phyloP scores from a whole-genome alignment of 176 grass and related monocot species.

The Carex pumila region DNA sequence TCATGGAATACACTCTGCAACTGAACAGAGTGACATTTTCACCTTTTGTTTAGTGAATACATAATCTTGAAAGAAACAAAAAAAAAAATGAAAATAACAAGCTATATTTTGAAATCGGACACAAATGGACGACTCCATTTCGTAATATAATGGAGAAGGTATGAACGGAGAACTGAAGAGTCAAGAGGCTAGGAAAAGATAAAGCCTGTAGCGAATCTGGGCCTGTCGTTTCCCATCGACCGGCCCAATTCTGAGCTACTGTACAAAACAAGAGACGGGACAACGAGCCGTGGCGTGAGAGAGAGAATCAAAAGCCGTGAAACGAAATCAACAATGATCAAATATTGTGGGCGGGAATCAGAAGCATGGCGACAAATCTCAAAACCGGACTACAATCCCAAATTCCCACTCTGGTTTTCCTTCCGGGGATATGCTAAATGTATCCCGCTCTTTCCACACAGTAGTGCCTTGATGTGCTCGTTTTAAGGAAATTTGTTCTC shows the following conservation, averaged over 20 bases:
- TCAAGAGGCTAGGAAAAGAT: neutral
- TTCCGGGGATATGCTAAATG: neutral
- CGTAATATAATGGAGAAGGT: neutral
- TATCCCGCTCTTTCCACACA: neutral
- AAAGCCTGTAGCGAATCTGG: neutral
- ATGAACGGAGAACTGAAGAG: neutral
- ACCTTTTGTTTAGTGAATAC: no score
- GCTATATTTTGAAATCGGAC: neutral
- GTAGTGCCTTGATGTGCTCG: no score
- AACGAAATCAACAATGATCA: neutral
- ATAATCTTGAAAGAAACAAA: no score
- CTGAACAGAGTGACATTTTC: no score
- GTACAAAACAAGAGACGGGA: neutral
- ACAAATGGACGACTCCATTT: neutral
- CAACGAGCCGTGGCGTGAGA: neutral
- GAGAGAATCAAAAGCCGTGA: neutral
- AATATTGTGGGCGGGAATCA: neutral
- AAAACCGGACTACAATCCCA: neutral
- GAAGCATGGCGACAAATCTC: neutral
- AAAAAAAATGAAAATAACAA: neutral
- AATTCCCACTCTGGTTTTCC: neutral
- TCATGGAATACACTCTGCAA: no score
- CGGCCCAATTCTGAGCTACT: constrained; percentile 6
- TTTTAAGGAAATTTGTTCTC: no score
- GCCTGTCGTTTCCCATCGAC: neutral